Evolutionary conservation across 106 monocot genomes (phyloP), one percentile per base, ranked within the genome.

Genomic region (Platanthera guangdongensis): DNA sequence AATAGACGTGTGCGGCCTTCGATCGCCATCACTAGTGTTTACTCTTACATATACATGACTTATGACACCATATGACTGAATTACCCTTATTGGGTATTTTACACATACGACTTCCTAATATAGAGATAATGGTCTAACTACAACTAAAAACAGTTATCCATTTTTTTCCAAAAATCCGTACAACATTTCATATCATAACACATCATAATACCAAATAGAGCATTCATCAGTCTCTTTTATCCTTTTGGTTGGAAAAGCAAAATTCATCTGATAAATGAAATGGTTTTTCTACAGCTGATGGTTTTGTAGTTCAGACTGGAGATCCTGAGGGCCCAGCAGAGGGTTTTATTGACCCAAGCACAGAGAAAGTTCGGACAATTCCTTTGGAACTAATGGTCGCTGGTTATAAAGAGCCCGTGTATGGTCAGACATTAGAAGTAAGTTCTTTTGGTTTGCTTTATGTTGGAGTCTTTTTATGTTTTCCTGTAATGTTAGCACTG

Each of bases 231-330:
- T 53, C 13, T 53, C 52, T 53, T 9, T 53, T 53, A 14, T 53
- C 14, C 9, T 14, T 53, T 12, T 53, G 15, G 57, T 18, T 6
- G 6, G 16, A 57, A 57, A 7, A 60, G 8, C 18, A 60, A 21
- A 22, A 60, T 60, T 39, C n/a, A 18, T 60, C 18, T 60, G 5
- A 21, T 60, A 6, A 60, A 60, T 60, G 19, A 19, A 60, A 60
- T 60, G 59, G n/a, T 76, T 75, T 57, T 84, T 15, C 25, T 89
- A 79, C 88, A 97, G 97, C 97, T 75, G 97, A 99, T 81, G 97
- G 97, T 11, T 99, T 99, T 84, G 97, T 99, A 71, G 97, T 99
- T 74, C 97, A 99, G 81, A 94, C 92, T 71, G 97, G 97, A 73
- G 94, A 99, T 75, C 97, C 97, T 59, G 91, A 99, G 51, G 97